phyloP scores from a whole-genome alignment of 441 rosid genomes.

The Erysimum pusillum region DNA sequence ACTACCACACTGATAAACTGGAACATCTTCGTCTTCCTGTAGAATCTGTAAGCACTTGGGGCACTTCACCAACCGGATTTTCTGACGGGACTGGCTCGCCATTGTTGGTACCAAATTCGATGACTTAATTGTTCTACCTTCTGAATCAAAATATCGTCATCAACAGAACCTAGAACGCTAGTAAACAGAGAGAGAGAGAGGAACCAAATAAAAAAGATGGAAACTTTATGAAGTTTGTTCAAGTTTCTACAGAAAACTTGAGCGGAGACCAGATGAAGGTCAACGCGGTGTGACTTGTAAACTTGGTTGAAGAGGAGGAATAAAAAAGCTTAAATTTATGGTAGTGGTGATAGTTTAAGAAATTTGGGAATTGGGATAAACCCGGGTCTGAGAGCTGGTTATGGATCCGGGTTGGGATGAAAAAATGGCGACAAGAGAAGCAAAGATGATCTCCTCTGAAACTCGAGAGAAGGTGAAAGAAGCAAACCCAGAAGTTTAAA shows the following conservation, averaged over 20 bases:
- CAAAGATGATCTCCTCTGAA: constrained; percentile 23
- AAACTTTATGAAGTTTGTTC: constrained; percentile 27
- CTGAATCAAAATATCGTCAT: constrained; percentile 17
- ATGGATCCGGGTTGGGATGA: constrained; percentile 39
- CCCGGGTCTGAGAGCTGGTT: constrained; percentile 28
- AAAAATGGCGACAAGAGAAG: constrained; percentile 26
- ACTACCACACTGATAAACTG: constrained; percentile 80
- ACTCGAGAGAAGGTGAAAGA: constrained; percentile 37
- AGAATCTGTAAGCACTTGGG: constrained; percentile 81
- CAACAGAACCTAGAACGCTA: constrained; percentile 4
- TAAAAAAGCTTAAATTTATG: neutral
- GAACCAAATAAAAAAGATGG: constrained; percentile 14
- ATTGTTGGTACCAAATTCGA: constrained; percentile 45
- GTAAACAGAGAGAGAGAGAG: neutral
- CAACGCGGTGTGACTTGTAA: constrained; percentile 37
- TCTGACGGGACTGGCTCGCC: constrained; percentile 53
- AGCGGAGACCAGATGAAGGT: constrained; percentile 42
- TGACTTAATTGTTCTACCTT: constrained; percentile 5
- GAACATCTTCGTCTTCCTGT: constrained; percentile 67
- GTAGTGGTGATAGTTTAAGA: neutral
- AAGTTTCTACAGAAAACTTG: constrained; percentile 4
- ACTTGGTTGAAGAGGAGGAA: neutral
- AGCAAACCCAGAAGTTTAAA: constrained; percentile 23
- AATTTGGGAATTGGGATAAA: constrained; percentile 20
- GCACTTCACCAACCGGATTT: constrained; percentile 75